phyloP scores from a whole-genome alignment of 805 yeast genomes.

The Metschnikowia henanensis region DNA sequence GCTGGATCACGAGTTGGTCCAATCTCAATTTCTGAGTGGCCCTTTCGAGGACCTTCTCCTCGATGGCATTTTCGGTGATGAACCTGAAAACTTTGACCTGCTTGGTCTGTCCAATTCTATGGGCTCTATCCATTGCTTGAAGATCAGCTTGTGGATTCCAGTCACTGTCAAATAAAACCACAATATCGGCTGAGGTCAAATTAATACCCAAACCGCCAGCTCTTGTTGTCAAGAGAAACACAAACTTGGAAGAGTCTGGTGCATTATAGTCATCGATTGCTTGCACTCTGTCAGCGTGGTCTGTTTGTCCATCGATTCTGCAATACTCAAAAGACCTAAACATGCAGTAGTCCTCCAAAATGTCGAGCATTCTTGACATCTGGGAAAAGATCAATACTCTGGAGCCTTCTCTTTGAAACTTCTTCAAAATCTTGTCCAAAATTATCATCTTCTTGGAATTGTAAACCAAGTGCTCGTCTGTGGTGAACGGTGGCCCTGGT shows the following conservation, averaged over 20 bases:
- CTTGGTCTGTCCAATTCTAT: conserved; percentile 83
- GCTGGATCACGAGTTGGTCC: conserved; percentile 83
- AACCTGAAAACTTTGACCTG: conserved; percentile 80
- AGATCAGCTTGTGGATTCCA: conserved; percentile 92
- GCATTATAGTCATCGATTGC: conserved; percentile 79
- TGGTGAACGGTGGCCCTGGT: conserved; percentile 86
- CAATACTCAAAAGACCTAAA: conserved; percentile 72
- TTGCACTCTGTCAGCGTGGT: conserved; percentile 69
- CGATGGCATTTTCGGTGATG: conserved; percentile 80
- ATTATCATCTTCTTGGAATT: conserved; percentile 74
- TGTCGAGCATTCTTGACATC: conserved; percentile 81
- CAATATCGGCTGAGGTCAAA: conserved; percentile 78
- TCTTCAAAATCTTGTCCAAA: conserved; percentile 63
- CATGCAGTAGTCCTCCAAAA: conserved; percentile 74
- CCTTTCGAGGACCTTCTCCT: conserved; percentile 77
- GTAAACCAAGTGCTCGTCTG: conserved; percentile 77
- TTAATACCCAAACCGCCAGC: conserved; percentile 92
- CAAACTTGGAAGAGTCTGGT: conserved; percentile 70
- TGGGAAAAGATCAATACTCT: conserved; percentile 79
- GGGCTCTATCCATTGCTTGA: conserved; percentile 90
- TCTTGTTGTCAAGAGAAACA: conserved; percentile 77
- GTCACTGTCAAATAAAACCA: conserved; percentile 74
- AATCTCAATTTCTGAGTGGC: conserved; percentile 78
- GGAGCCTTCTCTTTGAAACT: conserved; percentile 66
- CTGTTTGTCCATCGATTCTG: conserved; percentile 83